Percentiles rank a stretch among this genome's conserved stretches.
These are phyloP conservation scores for Tricholoma flavovirens DNA, from an alignment of 768 basidiomycete species.

Conservation along the genomic window DNA sequence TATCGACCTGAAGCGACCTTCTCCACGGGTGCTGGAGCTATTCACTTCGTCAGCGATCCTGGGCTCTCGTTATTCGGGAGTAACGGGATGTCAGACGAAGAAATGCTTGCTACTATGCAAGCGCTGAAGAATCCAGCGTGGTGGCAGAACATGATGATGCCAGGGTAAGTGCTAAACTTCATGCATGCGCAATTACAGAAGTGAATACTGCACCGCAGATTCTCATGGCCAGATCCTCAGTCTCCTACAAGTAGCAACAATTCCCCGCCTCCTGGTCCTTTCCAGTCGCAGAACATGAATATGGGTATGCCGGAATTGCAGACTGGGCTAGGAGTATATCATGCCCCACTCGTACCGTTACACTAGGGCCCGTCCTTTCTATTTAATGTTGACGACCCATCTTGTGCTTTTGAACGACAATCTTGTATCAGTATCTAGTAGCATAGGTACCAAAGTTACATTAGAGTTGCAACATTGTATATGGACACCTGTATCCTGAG, in stretches of 20 bases:
- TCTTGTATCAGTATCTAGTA: too few relatives aligned
- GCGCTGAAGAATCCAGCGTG: constrained; percentile 65
- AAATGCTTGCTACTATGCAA: constrained; percentile 68
- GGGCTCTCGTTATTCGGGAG: constrained; percentile 28
- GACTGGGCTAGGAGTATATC: not conserved
- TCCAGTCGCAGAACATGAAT: constrained; percentile 2
- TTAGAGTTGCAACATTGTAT: too few relatives aligned
- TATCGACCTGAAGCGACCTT: constrained; percentile 47
- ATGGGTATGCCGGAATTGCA: not conserved
- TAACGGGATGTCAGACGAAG: constrained; percentile 39
- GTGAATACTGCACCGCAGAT: constrained; percentile 10
- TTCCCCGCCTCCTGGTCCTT: constrained; percentile 10
- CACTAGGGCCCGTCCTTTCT: not conserved
- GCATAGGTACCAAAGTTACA: too few relatives aligned
- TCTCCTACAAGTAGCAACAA: constrained; percentile 20
- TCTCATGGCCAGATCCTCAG: constrained; percentile 27
- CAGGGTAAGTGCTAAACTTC: constrained; percentile 42
- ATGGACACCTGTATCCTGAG: too few relatives aligned
- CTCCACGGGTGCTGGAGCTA: constrained; percentile 32
- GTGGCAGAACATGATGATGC: constrained; percentile 85
- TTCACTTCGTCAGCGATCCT: constrained; percentile 38
- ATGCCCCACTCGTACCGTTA: not conserved
- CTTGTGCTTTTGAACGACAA: not conserved
- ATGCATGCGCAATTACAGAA: not conserved
- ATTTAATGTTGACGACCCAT: not conserved